phyloP scores from a whole-genome alignment of 148 eudicot genomes.

The Amaranthus palmeri region DNA sequence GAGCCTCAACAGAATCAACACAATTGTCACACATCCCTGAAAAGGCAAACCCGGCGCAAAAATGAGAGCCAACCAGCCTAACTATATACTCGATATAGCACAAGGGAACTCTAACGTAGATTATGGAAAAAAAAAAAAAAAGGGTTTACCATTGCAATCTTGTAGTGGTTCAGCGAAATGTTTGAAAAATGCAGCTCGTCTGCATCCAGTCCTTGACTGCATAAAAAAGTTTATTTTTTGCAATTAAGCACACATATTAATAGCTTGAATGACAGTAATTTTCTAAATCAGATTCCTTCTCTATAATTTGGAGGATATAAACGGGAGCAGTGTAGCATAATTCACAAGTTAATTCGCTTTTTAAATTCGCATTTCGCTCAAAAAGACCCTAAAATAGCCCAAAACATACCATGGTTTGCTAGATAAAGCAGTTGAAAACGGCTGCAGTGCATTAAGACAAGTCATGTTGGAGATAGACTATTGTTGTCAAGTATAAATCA shows the following conservation, averaged over 20 bases:
- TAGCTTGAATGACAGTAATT: too few relatives aligned
- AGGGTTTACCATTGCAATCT: slow-evolving; percentile 76
- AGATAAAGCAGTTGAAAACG: too few relatives aligned
- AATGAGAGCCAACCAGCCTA: slow-evolving; percentile 4
- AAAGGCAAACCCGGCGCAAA: background rate
- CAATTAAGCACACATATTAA: background rate
- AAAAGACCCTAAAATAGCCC: too few relatives aligned
- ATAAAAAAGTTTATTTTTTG: background rate
- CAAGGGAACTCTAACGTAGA: background rate
- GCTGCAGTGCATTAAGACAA: background rate
- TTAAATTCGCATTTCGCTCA: too few relatives aligned
- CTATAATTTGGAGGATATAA: background rate
- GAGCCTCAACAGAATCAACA: slow-evolving; percentile 48
- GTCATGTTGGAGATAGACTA: background rate
- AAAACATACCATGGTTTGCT: too few relatives aligned
- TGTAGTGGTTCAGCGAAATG: slow-evolving; percentile 92
- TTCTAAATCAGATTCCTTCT: background rate
- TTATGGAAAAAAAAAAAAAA: background rate
- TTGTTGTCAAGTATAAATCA: background rate
- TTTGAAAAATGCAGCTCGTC: slow-evolving; percentile 77
- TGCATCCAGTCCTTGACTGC: slow-evolving; percentile 80
- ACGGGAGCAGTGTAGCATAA: background rate
- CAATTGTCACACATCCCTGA: slow-evolving; percentile 99
- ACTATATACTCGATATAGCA: background rate
- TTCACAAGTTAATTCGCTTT: too few relatives aligned